Base-by-base conservation (phyloP, 1,284 basidiomycete genomes). In the Cryptococcus jaspeensis region DNA sequence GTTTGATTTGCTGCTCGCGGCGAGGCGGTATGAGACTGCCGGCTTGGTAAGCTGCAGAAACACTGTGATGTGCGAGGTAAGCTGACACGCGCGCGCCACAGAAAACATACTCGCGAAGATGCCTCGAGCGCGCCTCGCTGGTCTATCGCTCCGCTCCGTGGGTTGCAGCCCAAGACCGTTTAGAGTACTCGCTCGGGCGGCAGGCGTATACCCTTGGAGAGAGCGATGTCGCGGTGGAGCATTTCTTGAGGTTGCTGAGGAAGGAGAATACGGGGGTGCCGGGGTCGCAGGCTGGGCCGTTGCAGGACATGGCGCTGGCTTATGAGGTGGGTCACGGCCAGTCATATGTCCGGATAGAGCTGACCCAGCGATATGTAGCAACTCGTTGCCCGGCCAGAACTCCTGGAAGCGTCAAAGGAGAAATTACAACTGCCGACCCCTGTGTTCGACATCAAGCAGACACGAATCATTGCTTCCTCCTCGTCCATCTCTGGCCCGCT, bases 121-220 rank as follows among this genome's bases (percentile, higher is more conserved):
- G 79, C 54, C 72, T 80, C 5, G 68, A 75, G 25, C 67, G 74
- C 39, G 78, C 79, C 2, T 67, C 77, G 0, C 49, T 69, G 12
- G 60, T 78, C 11, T 78, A 76, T 60, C 66, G 69, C 1, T 41
- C 62, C 8, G 65, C 73, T n/a, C 68, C 70, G 0, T 82, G 81
- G 81, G 68, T 64, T 1, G 71, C 78, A 0, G 73, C 80, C 22
- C 73, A 78, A 38, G 75, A 79, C 49, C 74, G 80, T 48, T 72
- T 82, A 23, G 79, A 81, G 49, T 79, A 81, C 55, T 75, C 79
- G 38, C 74, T 83, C 5, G 81, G 78, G 5, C 66, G 80, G 46
- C 81, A 82, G 55, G 80, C 81, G 0, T 82, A 81, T 67, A 81
- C 79, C 9, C 68, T 80, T 7, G 81, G 81, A 8, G 66, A 80